A percentile compares a stretch with the other conserved stretches of the same genome.
Conservation (phyloP, 371 early-diverging fungal genomes). For the Syncephalastrum monosporum region DNA sequence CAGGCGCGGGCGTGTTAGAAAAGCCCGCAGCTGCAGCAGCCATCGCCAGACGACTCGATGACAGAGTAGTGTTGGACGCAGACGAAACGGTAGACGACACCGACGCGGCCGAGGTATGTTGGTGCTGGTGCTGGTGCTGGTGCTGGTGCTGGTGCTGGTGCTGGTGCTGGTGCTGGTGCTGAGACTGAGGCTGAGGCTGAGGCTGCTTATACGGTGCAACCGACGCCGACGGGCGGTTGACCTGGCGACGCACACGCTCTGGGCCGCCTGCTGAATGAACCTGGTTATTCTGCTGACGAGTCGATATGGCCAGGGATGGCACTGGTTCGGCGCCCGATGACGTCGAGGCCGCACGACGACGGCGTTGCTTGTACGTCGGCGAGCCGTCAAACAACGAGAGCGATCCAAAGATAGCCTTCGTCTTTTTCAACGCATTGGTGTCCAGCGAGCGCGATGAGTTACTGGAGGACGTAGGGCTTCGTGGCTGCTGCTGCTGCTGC, state of each 20-base stretch:
- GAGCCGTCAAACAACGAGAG: constrained; percentile 70
- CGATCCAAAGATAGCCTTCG: constrained; percentile 53
- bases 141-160: background rate
- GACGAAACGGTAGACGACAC: background rate
- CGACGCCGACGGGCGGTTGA: constrained; percentile 25
- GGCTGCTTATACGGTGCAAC: constrained; percentile 5
- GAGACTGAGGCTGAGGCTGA: background rate
- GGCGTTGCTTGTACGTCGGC: constrained; percentile 70
- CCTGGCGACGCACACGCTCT: constrained; percentile 32
- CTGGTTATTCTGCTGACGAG: constrained; percentile 2
- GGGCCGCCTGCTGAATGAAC: constrained; percentile 19
- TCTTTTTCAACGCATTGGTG: constrained; percentile 38
- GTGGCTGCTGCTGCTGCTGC: constrained; percentile 9
- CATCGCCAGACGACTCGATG: constrained; percentile 33
- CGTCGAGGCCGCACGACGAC: constrained; percentile 62
- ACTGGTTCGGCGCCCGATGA: constrained; percentile 19
- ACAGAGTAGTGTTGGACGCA: background rate
- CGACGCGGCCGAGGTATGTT: background rate
- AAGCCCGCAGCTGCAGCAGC: constrained; percentile 35
- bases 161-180: background rate
- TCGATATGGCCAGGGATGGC: background rate
- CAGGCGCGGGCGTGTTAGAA: constrained; percentile 1
- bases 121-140: background rate
- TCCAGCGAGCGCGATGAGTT: constrained; percentile 33
- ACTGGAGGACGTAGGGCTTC: background rate